These are phyloP conservation scores for Hygrophila difformis DNA, from an alignment of 257 asterid genomes.

Conservation along the genomic window DNA sequence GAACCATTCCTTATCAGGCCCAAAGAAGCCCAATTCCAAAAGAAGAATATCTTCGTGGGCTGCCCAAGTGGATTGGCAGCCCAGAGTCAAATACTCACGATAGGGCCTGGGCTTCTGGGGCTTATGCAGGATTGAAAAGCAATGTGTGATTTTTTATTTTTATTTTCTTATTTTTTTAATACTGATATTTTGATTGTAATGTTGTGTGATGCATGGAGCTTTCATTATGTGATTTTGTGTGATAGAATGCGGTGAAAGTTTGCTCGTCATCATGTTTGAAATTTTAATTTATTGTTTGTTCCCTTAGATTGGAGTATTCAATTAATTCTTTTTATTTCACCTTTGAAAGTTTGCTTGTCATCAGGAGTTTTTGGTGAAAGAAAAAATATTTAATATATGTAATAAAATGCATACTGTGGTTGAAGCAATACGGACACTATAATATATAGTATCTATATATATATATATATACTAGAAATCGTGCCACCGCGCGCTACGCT, in stretches of 20 bases:
- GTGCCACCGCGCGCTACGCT: too few species aligned
- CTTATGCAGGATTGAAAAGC: conserved; percentile 35
- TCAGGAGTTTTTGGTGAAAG: too few species aligned
- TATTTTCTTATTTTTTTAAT: background rate
- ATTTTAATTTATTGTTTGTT: too few species aligned
- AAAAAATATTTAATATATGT: too few species aligned
- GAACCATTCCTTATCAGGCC: conserved; percentile 33
- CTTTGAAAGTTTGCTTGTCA: too few species aligned
- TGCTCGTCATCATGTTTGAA: background rate
- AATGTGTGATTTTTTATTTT: conserved; percentile 22
- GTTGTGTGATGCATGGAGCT: conserved; percentile 13
- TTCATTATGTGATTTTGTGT: conserved; percentile 11
- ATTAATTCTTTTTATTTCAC: too few species aligned
- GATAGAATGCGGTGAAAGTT: conserved; percentile 22
- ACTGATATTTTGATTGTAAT: conserved; percentile 5
- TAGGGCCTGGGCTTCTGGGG: conserved; percentile 34
- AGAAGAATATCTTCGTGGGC: conserved; percentile 22
- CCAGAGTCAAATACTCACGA: conserved; percentile 74
- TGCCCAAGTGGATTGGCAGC: conserved; percentile 48
- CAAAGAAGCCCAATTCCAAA: conserved; percentile 65
- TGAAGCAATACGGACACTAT: too few species aligned
- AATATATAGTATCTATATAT: too few species aligned
- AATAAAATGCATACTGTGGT: too few species aligned
- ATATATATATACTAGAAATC: too few species aligned
- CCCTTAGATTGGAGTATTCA: too few species aligned